A percentile compares a stretch with the other conserved stretches of the same genome.
Conservation (phyloP, 1,284 basidiomycete genomes). For the Puccinia novopanici region DNA sequence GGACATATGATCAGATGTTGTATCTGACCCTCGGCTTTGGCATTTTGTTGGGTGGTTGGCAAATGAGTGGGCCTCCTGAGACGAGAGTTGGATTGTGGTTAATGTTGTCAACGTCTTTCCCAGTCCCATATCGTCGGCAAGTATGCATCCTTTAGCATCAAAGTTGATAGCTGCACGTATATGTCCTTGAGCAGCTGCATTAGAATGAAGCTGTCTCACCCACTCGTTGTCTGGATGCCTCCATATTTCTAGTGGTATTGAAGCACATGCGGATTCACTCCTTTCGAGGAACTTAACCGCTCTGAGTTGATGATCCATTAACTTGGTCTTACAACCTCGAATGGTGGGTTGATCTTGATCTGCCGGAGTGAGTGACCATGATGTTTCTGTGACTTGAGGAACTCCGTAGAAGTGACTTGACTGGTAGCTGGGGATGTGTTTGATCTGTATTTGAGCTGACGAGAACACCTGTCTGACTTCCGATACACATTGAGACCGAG, state of each 20-base stretch:
- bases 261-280: not conserved
- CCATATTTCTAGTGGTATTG: slow-evolving; percentile 2
- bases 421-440: slow-evolving; percentile 1
- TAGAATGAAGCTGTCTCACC: not conserved
- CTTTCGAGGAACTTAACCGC: not conserved
- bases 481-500: not conserved
- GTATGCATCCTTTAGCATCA: not conserved
- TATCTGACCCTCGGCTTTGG: not conserved
- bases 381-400: not conserved
- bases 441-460: not conserved
- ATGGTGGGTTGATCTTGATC: not conserved
- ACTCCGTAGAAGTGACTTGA: not conserved
- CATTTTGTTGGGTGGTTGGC: not conserved
- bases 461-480: not conserved
- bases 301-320: slow-evolving; percentile 1
- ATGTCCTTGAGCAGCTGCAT: not conserved
- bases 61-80: not conserved
- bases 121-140: slow-evolving; percentile 1
- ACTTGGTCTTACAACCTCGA: not conserved
- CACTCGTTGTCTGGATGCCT: not conserved
- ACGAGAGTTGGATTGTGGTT: not conserved
- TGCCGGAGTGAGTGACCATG: not conserved
- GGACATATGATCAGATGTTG: slow-evolving; percentile 7
- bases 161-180: not conserved
- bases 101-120: slow-evolving; percentile 10